phyloP scores from a whole-genome alignment of 495 filamentous ascomycete species.

The Aspergillus mulundensis region DNA sequence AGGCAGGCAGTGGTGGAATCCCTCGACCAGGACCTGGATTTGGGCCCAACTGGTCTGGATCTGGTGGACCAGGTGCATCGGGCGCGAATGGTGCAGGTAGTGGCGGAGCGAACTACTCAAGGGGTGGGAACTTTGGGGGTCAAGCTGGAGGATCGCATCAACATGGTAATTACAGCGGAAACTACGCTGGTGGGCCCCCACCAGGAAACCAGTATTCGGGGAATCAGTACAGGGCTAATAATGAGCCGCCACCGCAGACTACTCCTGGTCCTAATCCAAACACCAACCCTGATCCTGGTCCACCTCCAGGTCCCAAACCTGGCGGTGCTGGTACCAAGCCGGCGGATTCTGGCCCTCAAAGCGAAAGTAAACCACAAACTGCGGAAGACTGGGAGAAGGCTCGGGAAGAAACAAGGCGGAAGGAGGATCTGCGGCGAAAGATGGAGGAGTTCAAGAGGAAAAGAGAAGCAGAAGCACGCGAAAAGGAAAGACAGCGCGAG shows the following conservation, averaged over 20 bases:
- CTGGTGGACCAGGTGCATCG: conserved; percentile 19
- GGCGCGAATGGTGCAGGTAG: conserved; percentile 10
- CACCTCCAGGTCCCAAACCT: neutral
- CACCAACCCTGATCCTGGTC: conserved; percentile 3
- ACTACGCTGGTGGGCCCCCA: conserved; percentile 26
- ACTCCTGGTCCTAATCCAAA: conserved; percentile 13
- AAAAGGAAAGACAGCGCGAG: conserved; percentile 44
- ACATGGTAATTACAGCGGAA: conserved; percentile 21
- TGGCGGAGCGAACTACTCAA: conserved; percentile 12
- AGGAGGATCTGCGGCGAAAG: conserved; percentile 49
- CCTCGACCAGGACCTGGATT: conserved; percentile 14
- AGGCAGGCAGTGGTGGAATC: conserved; percentile 37
- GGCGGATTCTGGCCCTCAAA: conserved; percentile 12
- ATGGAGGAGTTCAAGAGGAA: conserved; percentile 64
- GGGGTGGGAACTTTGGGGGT: conserved; percentile 8
- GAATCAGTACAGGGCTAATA: conserved; percentile 29
- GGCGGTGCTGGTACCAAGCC: conserved; percentile 2
- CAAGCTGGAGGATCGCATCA: conserved; percentile 16
- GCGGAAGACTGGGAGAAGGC: conserved; percentile 39
- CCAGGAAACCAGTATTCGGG: conserved; percentile 34
- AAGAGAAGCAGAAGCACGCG: conserved; percentile 37
- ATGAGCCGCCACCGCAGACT: conserved; percentile 13
- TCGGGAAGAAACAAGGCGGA: conserved; percentile 61
- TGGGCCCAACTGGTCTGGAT: conserved; percentile 22
- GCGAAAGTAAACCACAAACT: conserved; percentile 16